Evolutionary conservation across 2,329 filamentous ascomycete species (phyloP), one percentile per base, ranked within the genome.

Genomic region (Exserohilum rostratum): DNA sequence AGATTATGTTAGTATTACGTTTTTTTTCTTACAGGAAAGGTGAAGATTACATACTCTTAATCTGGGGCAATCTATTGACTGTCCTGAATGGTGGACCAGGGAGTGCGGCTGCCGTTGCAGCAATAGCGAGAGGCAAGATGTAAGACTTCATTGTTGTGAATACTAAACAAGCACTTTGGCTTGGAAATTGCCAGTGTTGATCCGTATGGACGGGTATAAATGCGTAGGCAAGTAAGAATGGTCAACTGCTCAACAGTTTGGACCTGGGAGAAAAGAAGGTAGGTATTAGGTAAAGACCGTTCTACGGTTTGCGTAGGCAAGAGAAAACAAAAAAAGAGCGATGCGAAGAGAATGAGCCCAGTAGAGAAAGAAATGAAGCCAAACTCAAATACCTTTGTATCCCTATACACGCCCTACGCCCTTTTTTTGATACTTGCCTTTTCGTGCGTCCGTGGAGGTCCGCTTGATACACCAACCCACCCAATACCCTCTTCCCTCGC

Each of bases 161-260:
- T n/a, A 37, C n/a, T 30, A 10, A 22, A 42, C n/a, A n/a, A n/a
- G n/a, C n/a, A n/a, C n/a, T n/a, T n/a, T n/a, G n/a, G n/a, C n/a
- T n/a, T n/a, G n/a, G n/a, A n/a, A n/a, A n/a, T n/a, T n/a, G n/a
- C n/a, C n/a, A n/a, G n/a, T n/a, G n/a, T n/a, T n/a, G n/a, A n/a
- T n/a, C n/a, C n/a, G n/a, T n/a, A n/a, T n/a, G n/a, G n/a, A n/a
- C n/a, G 22, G 22, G 15, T 10, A 29, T n/a, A 39, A 29, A 17
- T 42, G n/a, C 37, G 46, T 13, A 31, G 39, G 33, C 49, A 42
- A 38, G 38, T 55, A 45, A 22, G 20, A 47, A 22, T 50, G 37
- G 18, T 34, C 42, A 34, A 64, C 65, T 60, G 66, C 57, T 68
- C 67, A 70, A 68, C 67, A 62, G 64, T 57, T 6, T 6, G 35